Evolutionary conservation across 495 filamentous ascomycete genomes (phyloP).

Genomic region (Gamarada debralockiae): DNA sequence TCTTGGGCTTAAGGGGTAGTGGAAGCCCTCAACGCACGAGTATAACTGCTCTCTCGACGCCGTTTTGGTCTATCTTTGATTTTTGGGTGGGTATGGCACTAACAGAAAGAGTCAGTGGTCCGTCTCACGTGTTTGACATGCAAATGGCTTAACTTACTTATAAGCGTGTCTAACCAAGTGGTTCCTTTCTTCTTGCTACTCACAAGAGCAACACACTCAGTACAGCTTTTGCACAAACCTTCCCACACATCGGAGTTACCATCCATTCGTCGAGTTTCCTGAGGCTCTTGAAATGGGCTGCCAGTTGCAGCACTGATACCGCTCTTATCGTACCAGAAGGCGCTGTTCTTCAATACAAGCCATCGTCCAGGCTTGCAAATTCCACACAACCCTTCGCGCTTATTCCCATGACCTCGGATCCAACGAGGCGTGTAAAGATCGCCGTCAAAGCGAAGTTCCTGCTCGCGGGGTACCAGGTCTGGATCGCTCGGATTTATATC

Average conservation of each 20-base stretch:
- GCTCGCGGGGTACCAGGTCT: constrained; percentile 65
- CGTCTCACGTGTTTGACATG: too few relatives aligned
- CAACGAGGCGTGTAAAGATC: constrained; percentile 76
- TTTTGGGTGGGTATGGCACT: constrained; percentile 75
- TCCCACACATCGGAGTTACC: constrained; percentile 79
- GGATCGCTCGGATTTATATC: constrained; percentile 73
- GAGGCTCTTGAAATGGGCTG: constrained; percentile 65
- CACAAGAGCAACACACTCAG: constrained; percentile 73
- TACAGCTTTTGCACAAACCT: constrained; percentile 71
- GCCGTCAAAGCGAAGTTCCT: constrained; percentile 72
- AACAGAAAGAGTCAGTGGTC: background rate
- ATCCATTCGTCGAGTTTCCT: constrained; percentile 68
- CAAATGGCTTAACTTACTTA: constrained; percentile 49
- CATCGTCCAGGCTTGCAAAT: constrained; percentile 79
- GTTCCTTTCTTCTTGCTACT: constrained; percentile 86
- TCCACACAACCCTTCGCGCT: constrained; percentile 81
- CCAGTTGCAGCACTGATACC: constrained; percentile 77
- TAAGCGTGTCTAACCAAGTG: constrained; percentile 84
- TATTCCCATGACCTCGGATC: constrained; percentile 77
- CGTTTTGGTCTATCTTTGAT: constrained; percentile 70
- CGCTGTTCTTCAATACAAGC: constrained; percentile 82
- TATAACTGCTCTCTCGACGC: constrained; percentile 58
- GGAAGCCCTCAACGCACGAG: constrained; percentile 20
- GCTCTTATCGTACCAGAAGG: constrained; percentile 84
- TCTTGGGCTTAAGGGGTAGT: constrained; percentile 22